Base-by-base conservation (phyloP, 257 asterid genomes). In the Anisodus acutangulus region DNA sequence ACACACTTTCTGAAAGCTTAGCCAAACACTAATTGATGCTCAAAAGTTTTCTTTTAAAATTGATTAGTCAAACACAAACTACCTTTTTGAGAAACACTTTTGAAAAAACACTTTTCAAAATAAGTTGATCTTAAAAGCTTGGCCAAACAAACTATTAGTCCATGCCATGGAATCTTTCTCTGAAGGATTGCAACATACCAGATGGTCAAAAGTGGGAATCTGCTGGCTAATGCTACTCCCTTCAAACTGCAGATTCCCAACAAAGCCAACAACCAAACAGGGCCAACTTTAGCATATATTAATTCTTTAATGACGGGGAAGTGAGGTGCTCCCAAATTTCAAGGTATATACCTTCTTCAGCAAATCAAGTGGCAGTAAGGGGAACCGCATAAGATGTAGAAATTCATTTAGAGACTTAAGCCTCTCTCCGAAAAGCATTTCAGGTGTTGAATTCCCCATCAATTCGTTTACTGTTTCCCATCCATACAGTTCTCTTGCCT, bases 381-480 rank as follows among this genome's bases (percentile, higher is more conserved):
- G 88, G 89, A 97, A 95, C 85, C 99, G 92, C 84, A 95, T 93
- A 15, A 85, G 92, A 86, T 84, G 86, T 84, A 97, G 78, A 84
- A 90, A 89, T 53, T 74, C 86, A 79, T 90, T 83, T 2, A 97
- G 90, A 58, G 90, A 88, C 83, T 68, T 57, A 63, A 91, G 90
- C 86, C 98, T 90, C 86, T 90, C 95, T 62, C 95, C 91, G 70
- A 93, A 93, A 86, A 93, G 85, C 81, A 79, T 78, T 68, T 89
- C 90, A 1, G 98, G 95, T 3, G 92, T 81, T 49, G 90, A 87
- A 86, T 82, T 90, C 35, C 62, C 70, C 90, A 95, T 53, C 90
- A 90, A 90, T 78, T 91, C 90, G 70, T 95, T 95, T 17, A 91
- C 88, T 84, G 79, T 87, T 69, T 95, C 96, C 98, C 99, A 95